Evolutionary conservation across 768 basidiomycete genomes (phyloP), one percentile per base, ranked within the genome.

Genomic region (Leccinum fibrillosum): DNA sequence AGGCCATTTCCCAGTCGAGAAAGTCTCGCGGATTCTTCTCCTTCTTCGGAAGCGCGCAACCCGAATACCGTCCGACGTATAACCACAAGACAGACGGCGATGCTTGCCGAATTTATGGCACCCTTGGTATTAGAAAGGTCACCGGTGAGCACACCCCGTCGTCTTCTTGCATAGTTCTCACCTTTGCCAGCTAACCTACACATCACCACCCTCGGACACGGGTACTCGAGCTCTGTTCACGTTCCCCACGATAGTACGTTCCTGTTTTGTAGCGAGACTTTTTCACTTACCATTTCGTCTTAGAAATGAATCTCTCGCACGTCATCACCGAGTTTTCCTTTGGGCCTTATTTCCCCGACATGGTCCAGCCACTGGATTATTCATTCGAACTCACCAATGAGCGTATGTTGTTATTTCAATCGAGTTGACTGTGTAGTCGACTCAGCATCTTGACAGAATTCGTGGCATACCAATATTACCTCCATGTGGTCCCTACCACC

Each of bases 271-370:
- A 34, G 8, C 49, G 19, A 25, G 44, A 55, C 15, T 55, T 12
- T 15, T 51, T 28, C 35, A 17, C 53, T 42, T 3, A 57, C 21
- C 28, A 50, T n/a, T 12, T 15, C 7, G 30, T 39, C 10, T 13
- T 59, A 96, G 94, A 87, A 64, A 94, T 98, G 92, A 99, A 99
- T 68, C 82, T 99, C 35, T 94, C 92, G 3, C 96, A 98, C 77
- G 86, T 97, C 61, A 94, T 98, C 67, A 88, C 88, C 53, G 96
- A 99, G 72, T 97, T 98, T 70, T 97, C 94, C 0, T 98, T 98
- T 62, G 96, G 96, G 1, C 91, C 94, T 2, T 87, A 89, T 77
- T 98, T 97, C 78, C 96, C 96, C 2, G 89, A 94, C 47, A 98
- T 99, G 52, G 83, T 85, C 1, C 96, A 99, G 70, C 96, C 96